Percentiles rank a stretch among this genome's conserved stretches.
These are phyloP conservation scores for Hevea brasiliensis DNA, from an alignment of 345 rosid species.

Conservation along the genomic window DNA sequence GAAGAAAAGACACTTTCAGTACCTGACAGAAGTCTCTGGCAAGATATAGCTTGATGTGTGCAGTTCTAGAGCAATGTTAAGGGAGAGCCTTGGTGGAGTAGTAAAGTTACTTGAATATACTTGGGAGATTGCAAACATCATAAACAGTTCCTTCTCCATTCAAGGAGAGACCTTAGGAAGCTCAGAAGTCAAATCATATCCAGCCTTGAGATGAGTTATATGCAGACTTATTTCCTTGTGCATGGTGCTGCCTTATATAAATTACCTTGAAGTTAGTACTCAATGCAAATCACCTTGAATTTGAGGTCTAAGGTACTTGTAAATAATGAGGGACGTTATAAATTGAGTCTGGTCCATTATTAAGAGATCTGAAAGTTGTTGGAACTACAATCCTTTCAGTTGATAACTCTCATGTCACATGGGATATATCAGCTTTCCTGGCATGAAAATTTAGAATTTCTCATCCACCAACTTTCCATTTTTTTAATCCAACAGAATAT, in stretches of 20 bases:
- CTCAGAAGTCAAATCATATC: neutral
- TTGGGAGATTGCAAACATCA: too few species aligned
- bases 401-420: slow-evolving; percentile 9
- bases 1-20: neutral
- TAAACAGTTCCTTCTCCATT: too few species aligned
- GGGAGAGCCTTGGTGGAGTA: too few species aligned
- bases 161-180: too few species aligned
- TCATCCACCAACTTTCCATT: neutral
- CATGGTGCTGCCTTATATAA: neutral
- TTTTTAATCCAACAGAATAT: too few species aligned
- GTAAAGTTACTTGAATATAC: too few species aligned
- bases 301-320: neutral
- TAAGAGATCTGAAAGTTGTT: neutral
- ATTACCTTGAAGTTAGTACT: neutral
- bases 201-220: too few species aligned
- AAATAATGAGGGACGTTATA: neutral
- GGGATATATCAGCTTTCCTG: neutral
- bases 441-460: neutral
- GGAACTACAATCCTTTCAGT: neutral
- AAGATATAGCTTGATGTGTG: too few species aligned
- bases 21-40: neutral
- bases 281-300: neutral
- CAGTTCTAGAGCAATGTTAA: too few species aligned
- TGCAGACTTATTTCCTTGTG: too few species aligned
- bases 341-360: neutral